phyloP scores from a whole-genome alignment of 345 rosid species.

The Euclidium syriacum region DNA sequence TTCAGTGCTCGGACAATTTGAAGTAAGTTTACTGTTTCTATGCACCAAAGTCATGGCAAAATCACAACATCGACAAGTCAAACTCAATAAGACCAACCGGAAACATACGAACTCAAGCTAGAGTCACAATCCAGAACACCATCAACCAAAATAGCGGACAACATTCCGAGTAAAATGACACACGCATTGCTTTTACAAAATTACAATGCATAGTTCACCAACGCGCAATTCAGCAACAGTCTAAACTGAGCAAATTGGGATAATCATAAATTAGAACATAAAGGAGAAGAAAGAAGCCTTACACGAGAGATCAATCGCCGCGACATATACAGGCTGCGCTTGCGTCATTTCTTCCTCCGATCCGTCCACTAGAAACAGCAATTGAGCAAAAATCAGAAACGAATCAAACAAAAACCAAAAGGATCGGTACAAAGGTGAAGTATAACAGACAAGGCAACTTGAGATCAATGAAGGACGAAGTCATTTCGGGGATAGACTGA shows the following conservation, averaged over 20 bases:
- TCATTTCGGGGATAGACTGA: conserved; percentile 77
- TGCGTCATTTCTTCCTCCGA: conserved; percentile 69
- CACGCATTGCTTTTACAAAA: background rate
- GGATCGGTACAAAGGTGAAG: background rate
- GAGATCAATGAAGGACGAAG: conserved; percentile 91
- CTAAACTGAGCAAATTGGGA: background rate
- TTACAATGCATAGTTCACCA: conserved; percentile 1
- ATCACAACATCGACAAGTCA: background rate
- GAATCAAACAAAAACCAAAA: background rate
- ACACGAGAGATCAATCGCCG: conserved; percentile 92
- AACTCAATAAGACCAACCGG: background rate
- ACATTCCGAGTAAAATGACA: background rate
- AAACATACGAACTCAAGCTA: background rate
- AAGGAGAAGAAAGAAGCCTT: conserved; percentile 28
- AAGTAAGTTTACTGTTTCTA: background rate
- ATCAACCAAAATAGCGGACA: background rate
- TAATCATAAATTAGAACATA: background rate
- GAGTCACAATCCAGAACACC: background rate
- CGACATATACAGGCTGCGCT: conserved; percentile 93
- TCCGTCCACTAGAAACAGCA: conserved; percentile 50
- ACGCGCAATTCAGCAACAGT: conserved; percentile 12
- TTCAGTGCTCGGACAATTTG: background rate
- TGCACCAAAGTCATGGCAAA: background rate
- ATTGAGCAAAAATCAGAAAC: background rate
- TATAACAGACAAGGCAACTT: conserved; percentile 59